phyloP scores from a whole-genome alignment of 2,329 filamentous ascomycete genomes.

The Sordariomycetes sp. region DNA sequence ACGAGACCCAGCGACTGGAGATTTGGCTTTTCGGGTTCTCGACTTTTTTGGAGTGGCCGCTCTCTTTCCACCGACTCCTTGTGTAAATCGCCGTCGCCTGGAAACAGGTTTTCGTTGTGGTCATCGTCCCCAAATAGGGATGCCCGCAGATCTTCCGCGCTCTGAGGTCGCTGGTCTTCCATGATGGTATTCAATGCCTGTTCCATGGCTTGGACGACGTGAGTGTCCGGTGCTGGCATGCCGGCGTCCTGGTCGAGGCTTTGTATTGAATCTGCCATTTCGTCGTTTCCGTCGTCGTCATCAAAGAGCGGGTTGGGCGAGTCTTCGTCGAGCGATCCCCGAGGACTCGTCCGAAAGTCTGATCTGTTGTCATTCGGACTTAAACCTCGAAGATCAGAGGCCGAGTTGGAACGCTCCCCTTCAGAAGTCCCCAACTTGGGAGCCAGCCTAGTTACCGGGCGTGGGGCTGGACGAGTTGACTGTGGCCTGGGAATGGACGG shows the following conservation, averaged over 20 bases:
- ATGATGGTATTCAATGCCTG: constrained; percentile 86
- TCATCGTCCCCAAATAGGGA: constrained; percentile 51
- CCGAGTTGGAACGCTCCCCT: constrained; percentile 29
- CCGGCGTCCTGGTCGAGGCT: constrained; percentile 61
- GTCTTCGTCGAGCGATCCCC: constrained; percentile 45
- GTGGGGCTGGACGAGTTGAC: constrained; percentile 14
- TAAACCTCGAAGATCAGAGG: constrained; percentile 29
- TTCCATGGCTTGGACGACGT: constrained; percentile 86
- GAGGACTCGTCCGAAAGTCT: background rate
- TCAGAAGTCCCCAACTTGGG: constrained; percentile 21
- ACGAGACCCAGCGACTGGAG: constrained; percentile 85
- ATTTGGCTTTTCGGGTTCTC: constrained; percentile 59
- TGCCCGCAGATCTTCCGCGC: constrained; percentile 48
- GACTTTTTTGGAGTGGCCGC: constrained; percentile 12
- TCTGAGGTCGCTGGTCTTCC: constrained; percentile 56
- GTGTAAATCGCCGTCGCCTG: constrained; percentile 32
- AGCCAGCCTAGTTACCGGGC: constrained; percentile 13
- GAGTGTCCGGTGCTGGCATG: constrained; percentile 51
- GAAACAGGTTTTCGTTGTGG: constrained; percentile 2
- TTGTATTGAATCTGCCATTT: constrained; percentile 61
- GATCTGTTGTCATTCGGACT: constrained; percentile 20
- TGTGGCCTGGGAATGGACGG: constrained; percentile 27
- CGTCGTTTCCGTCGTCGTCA: constrained; percentile 64
- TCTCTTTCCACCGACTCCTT: constrained; percentile 27
- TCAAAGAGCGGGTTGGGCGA: constrained; percentile 52